Percentiles rank a stretch among this genome's conserved stretches.
These are phyloP conservation scores for Dendrobium chrysotoxum DNA, from an alignment of 106 monocot genomes.

Conservation along the genomic window DNA sequence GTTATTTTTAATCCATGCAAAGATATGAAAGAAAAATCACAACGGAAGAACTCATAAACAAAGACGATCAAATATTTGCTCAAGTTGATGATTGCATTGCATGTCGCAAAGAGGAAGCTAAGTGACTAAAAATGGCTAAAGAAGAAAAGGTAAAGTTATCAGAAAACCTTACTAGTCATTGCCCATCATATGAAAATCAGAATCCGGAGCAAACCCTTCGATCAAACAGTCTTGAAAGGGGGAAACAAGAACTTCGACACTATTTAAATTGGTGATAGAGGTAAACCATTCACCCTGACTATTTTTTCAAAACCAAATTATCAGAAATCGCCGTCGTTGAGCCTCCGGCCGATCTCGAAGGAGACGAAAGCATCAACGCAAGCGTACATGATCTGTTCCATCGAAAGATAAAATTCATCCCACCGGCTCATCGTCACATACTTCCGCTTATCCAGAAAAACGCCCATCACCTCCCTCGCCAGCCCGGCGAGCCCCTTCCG, in stretches of 20 bases:
- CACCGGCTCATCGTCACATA: constrained; percentile 37
- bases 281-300: background rate
- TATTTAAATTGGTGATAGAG: background rate
- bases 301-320: background rate
- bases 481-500: constrained; percentile 29
- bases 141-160: background rate
- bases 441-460: constrained; percentile 23
- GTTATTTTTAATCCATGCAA: no score
- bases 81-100: no score
- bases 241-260: background rate
- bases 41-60: no score
- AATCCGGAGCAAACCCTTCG: background rate
- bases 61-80: no score
- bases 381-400: constrained; percentile 47
- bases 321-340: constrained; percentile 14
- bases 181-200: background rate
- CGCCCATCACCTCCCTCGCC: constrained; percentile 30
- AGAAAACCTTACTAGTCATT: background rate
- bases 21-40: no score
- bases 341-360: constrained; percentile 43
- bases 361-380: constrained; percentile 50
- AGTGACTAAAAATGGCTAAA: background rate
- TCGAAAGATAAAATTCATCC: constrained; percentile 18
- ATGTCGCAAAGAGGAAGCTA: no score
- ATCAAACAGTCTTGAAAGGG: background rate